phyloP scores from a whole-genome alignment of 768 basidiomycete species.

The Mycena epipterygia region DNA sequence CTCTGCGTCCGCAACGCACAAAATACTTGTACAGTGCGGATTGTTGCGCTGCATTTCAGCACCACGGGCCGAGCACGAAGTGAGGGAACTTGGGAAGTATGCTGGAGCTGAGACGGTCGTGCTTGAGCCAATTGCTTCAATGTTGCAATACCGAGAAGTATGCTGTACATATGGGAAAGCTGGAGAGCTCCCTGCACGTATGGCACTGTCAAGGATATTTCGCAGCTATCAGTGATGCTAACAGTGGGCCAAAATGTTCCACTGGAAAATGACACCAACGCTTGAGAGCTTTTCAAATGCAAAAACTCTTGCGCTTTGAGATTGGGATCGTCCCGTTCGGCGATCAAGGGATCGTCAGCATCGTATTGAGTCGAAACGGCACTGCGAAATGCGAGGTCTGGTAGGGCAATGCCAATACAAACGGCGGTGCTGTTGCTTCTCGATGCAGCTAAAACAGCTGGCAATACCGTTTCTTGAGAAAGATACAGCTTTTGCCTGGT shows the following conservation, averaged over 20 bases:
- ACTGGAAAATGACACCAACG: conserved; percentile 28
- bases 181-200: conserved; percentile 67
- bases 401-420: conserved; percentile 59
- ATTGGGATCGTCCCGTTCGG: conserved; percentile 64
- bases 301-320: conserved; percentile 61
- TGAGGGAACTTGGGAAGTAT: conserved; percentile 34
- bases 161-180: conserved; percentile 78
- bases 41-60: conserved; percentile 46
- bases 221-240: conserved; percentile 55
- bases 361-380: conserved; percentile 77
- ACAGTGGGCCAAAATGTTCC: conserved; percentile 38
- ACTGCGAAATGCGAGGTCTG: conserved; percentile 67
- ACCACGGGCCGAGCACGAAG: conserved; percentile 32
- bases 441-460: conserved; percentile 51
- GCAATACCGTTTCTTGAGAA: conserved; percentile 65
- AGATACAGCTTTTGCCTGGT: conserved; percentile 69
- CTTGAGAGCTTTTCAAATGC: conserved; percentile 42
- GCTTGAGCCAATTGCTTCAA: conserved; percentile 55
- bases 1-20: conserved; percentile 64
- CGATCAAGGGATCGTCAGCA: conserved; percentile 74
- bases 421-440: conserved; percentile 53
- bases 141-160: conserved; percentile 72
- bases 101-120: conserved; percentile 33
- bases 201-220: conserved; percentile 65
- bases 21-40: conserved; percentile 63